Evolutionary conservation across 768 basidiomycete genomes (phyloP).

Genomic region (Phlegmacium glaucopus): DNA sequence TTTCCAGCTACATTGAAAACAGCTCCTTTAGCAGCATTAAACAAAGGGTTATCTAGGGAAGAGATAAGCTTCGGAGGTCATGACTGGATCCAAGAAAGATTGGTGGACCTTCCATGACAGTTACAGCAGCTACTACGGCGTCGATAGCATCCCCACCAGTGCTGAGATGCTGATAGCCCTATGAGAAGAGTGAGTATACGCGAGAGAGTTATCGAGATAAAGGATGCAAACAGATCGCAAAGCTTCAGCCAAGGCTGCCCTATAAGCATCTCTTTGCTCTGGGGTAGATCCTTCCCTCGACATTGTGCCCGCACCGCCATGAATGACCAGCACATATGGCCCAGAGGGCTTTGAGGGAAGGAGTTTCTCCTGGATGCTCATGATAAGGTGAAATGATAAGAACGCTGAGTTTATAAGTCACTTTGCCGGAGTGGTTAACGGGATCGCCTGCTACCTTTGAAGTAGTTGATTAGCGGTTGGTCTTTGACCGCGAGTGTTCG

Average conservation of each 20-base stretch:
- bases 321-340: slow-evolving; percentile 59
- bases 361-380: slow-evolving; percentile 14
- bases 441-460: slow-evolving; percentile 64
- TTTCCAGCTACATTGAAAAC: slow-evolving; percentile 82
- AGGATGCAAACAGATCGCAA: slow-evolving; percentile 38
- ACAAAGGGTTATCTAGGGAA: slow-evolving; percentile 63
- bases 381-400: not conserved
- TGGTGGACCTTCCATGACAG: slow-evolving; percentile 62
- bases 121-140: slow-evolving; percentile 73
- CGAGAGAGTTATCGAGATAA: not conserved
- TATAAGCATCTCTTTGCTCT: slow-evolving; percentile 57
- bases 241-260: slow-evolving; percentile 48
- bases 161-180: slow-evolving; percentile 61
- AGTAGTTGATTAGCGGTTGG: slow-evolving; percentile 36
- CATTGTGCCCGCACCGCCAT: slow-evolving; percentile 81
- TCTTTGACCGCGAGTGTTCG: slow-evolving; percentile 46
- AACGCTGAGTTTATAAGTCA: slow-evolving; percentile 39
- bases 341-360: not conserved
- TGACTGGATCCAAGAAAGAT: not conserved
- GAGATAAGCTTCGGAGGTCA: not conserved
- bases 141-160: slow-evolving; percentile 81
- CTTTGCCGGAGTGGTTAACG: slow-evolving; percentile 97
- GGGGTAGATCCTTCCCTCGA: slow-evolving; percentile 52
- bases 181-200: not conserved
- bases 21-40: slow-evolving; percentile 78